phyloP scores from a whole-genome alignment of 2,329 filamentous ascomycete species.

The Amylocarpus encephaloides region DNA sequence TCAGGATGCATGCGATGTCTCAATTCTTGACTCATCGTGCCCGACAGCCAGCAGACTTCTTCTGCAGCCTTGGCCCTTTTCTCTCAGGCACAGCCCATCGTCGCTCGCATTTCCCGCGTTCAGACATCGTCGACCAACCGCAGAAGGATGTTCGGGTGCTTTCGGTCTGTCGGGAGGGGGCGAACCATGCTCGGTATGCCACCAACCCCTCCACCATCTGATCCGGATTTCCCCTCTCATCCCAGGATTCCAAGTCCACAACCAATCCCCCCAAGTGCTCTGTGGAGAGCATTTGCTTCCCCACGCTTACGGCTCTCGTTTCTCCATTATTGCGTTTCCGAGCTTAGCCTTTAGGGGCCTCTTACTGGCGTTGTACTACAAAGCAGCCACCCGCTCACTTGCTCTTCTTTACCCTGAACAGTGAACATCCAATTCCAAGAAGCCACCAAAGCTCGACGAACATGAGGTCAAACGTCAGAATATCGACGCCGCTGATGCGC shows the following conservation, averaged over 20 bases:
- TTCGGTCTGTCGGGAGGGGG: background rate
- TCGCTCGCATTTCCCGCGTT: conserved; percentile 1
- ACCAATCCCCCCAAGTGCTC: background rate
- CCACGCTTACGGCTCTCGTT: too few relatives aligned
- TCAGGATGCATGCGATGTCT: too few relatives aligned
- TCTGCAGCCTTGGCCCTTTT: background rate
- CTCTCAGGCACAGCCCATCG: background rate
- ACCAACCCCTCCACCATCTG: too few relatives aligned
- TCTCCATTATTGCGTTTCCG: too few relatives aligned
- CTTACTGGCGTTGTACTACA: background rate
- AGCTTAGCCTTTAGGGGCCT: too few relatives aligned
- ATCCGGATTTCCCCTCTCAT: background rate
- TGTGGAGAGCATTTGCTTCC: background rate
- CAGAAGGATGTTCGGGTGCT: background rate
- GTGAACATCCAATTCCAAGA: background rate
- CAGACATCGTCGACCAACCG: background rate
- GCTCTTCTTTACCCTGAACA: background rate
- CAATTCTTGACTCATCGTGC: too few relatives aligned
- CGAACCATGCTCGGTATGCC: background rate
- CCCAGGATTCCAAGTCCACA: conserved; percentile 1
- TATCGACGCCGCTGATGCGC: conserved; percentile 19
- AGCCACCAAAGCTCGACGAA: conserved; percentile 4
- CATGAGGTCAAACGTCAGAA: conserved; percentile 26
- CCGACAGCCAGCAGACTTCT: too few relatives aligned
- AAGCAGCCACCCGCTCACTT: background rate